phyloP scores from a whole-genome alignment of 2,329 filamentous ascomycete genomes.

The Hymenotorrendiella dingleyae region DNA sequence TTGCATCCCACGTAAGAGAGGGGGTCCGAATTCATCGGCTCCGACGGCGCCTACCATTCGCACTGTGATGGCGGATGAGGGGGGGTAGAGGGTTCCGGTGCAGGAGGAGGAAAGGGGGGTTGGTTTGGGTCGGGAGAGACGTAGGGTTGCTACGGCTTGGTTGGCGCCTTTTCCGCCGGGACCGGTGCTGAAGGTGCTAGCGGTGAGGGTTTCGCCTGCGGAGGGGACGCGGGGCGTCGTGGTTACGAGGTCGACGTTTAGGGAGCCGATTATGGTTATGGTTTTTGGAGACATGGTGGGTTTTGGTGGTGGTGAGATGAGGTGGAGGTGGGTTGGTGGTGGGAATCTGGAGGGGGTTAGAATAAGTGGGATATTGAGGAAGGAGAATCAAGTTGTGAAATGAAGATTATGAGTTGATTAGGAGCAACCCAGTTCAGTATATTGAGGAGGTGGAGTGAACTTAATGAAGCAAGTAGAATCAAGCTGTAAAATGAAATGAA shows the following conservation, averaged over 20 bases:
- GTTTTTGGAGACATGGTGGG: constrained; percentile 21
- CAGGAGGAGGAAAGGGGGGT: too few species aligned
- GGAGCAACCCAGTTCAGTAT: too few species aligned
- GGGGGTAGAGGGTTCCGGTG: constrained; percentile 15
- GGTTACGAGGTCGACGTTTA: constrained; percentile 91
- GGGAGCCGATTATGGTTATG: constrained; percentile 83
- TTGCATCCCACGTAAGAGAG: constrained; percentile 52
- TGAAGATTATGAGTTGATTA: too few species aligned
- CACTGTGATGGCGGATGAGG: constrained; percentile 38
- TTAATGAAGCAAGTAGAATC: too few species aligned
- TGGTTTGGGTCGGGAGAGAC: constrained; percentile 59
- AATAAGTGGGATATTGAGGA: too few species aligned
- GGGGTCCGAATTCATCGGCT: constrained; percentile 56
- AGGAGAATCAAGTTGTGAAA: too few species aligned
- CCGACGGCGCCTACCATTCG: constrained; percentile 73
- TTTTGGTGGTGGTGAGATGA: neutral
- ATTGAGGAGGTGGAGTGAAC: too few species aligned
- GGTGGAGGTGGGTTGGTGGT: neutral
- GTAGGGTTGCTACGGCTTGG: constrained; percentile 78
- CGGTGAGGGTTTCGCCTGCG: constrained; percentile 82
- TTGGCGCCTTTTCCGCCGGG: constrained; percentile 94
- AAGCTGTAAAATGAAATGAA: too few species aligned
- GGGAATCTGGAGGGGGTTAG: neutral
- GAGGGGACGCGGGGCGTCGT: constrained; percentile 77
- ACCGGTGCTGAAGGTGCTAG: constrained; percentile 70